phyloP scores from a whole-genome alignment of 73 alveolate genomes.

The Paramecium tetraurelia region DNA sequence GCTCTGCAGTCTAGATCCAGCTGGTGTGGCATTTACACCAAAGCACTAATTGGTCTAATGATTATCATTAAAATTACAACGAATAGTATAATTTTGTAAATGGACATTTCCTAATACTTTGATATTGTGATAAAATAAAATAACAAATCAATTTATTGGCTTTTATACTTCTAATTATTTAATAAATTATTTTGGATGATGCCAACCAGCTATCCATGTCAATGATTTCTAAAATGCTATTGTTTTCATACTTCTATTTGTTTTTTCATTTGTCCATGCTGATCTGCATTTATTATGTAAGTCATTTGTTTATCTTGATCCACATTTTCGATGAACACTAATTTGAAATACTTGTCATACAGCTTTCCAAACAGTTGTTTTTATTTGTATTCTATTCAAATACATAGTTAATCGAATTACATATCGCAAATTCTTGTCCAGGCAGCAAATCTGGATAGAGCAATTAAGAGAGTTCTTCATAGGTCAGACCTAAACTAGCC shows the following conservation, averaged over 20 bases:
- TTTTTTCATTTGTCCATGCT: background rate
- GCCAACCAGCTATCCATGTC: slow-evolving; percentile 4
- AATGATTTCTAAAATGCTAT: background rate
- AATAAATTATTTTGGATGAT: background rate
- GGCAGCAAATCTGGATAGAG: background rate
- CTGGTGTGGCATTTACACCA: background rate
- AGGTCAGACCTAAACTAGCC: background rate
- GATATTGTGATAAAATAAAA: background rate
- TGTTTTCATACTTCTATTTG: background rate
- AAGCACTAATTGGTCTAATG: background rate
- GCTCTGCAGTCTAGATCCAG: background rate
- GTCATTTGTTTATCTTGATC: background rate
- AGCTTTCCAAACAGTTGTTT: background rate
- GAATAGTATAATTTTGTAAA: background rate
- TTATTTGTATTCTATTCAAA: background rate
- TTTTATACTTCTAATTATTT: background rate
- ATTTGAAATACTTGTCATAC: background rate
- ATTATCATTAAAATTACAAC: background rate
- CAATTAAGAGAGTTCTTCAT: background rate
- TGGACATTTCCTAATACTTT: background rate
- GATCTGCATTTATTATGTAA: background rate
- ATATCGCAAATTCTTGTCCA: background rate
- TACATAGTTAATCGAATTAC: background rate
- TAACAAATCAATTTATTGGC: background rate
- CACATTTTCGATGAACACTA: background rate